Evolutionary conservation across 2,329 filamentous ascomycete species (phyloP).

Genomic region (Cercospora sojina): DNA sequence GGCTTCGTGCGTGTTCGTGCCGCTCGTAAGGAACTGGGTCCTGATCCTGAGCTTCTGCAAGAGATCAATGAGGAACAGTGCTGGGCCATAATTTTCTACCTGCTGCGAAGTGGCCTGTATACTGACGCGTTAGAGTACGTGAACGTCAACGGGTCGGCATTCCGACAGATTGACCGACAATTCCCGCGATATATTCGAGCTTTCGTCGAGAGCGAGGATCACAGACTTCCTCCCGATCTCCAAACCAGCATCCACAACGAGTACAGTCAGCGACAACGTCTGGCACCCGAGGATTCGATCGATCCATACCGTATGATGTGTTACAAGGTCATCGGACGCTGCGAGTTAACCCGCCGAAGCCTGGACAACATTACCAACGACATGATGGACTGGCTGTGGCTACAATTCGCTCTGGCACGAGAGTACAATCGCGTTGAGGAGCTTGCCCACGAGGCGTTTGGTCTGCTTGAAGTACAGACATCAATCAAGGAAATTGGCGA

Average conservation of each 20-base stretch:
- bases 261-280: slow-evolving; percentile 79
- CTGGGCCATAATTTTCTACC: slow-evolving; percentile 92
- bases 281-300: slow-evolving; percentile 80
- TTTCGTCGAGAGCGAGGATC: slow-evolving; percentile 74
- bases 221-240: slow-evolving; percentile 72
- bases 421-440: slow-evolving; percentile 63
- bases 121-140: slow-evolving; percentile 85
- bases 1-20: slow-evolving; percentile 84
- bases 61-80: slow-evolving; percentile 74
- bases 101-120: slow-evolving; percentile 80
- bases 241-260: slow-evolving; percentile 87
- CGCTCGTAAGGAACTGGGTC: slow-evolving; percentile 77
- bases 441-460: slow-evolving; percentile 61
- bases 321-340: slow-evolving; percentile 92
- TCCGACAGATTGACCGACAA: slow-evolving; percentile 85
- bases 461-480: slow-evolving; percentile 67
- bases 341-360: slow-evolving; percentile 58
- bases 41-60: slow-evolving; percentile 71
- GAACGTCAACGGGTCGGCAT: slow-evolving; percentile 71
- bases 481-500: slow-evolving; percentile 86
- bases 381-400: slow-evolving; percentile 67
- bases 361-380: slow-evolving; percentile 59
- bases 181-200: slow-evolving; percentile 85
- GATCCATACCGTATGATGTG: slow-evolving; percentile 96
- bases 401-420: slow-evolving; percentile 63